Evolutionary conservation across 2,329 filamentous ascomycete species (phyloP).

Genomic region (Sclerotiophoma versabilis): DNA sequence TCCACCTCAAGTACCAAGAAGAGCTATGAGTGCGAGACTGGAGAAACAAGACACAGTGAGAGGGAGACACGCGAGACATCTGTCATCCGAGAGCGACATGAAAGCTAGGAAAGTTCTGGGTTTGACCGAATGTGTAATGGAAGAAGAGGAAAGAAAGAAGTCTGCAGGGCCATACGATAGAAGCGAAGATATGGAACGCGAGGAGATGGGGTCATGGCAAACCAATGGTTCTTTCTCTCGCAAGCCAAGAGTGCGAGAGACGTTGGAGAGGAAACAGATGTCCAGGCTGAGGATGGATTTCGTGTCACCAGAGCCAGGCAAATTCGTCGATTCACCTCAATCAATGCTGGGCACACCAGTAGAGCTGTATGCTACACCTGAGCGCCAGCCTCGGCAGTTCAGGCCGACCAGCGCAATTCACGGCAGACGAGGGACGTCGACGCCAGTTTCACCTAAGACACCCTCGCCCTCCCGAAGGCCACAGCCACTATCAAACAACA

Average conservation of each 20-base stretch:
- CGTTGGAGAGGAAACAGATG: conserved; percentile 30
- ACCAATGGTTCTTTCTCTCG: conserved; percentile 27
- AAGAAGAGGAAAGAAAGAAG: not conserved
- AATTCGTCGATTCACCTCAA: conserved; percentile 31
- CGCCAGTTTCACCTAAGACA: conserved; percentile 15
- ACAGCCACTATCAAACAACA: conserved; percentile 16
- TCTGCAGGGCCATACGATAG: not conserved
- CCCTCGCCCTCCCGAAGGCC: conserved; percentile 5
- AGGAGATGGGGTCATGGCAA: not conserved
- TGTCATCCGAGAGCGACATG: conserved; percentile 9
- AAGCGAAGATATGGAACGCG: conserved; percentile 2
- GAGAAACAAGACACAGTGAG: conserved; percentile 10
- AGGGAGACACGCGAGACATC: conserved; percentile 9
- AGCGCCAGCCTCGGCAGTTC: conserved; percentile 11
- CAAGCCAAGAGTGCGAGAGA: conserved; percentile 33
- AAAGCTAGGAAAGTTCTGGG: conserved; percentile 5
- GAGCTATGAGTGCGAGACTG: conserved; percentile 37
- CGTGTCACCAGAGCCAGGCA: conserved; percentile 23
- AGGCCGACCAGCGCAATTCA: conserved; percentile 15
- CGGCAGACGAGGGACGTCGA: conserved; percentile 20
- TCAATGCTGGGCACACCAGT: conserved; percentile 41
- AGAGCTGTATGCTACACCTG: conserved; percentile 35
- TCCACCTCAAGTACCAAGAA: conserved; percentile 30
- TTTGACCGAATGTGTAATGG: not conserved
- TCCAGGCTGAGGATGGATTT: conserved; percentile 33